A percentile compares a stretch with the other conserved stretches of the same genome.
These are phyloP conservation scores for Debaryomyces hansenii DNA, from an alignment of 805 yeast species.

Conservation along the genomic window DNA sequence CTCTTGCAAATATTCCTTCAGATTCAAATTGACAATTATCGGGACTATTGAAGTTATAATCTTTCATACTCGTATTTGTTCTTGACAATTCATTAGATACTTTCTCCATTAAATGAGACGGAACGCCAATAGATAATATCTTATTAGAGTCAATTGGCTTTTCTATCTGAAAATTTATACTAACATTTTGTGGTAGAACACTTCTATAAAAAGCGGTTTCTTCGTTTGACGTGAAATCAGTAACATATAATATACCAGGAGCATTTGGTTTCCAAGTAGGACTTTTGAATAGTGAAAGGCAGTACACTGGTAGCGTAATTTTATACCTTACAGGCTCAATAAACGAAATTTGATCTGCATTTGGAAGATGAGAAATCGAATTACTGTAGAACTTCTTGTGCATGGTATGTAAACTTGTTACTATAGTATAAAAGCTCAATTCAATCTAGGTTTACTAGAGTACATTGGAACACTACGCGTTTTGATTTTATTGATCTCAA, in stretches of 20 bases:
- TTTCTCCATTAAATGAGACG: slow-evolving; percentile 3
- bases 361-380: slow-evolving; percentile 7
- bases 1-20: slow-evolving; percentile 9
- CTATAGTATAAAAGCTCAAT: not conserved
- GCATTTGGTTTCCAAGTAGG: slow-evolving; percentile 7
- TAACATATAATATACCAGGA: slow-evolving; percentile 11
- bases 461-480: not conserved
- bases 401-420: not conserved
- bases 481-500: not conserved
- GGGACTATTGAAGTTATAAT: slow-evolving; percentile 8
- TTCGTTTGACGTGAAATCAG: slow-evolving; percentile 11
- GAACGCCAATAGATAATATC: slow-evolving; percentile 9
- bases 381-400: not conserved
- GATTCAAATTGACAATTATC: slow-evolving; percentile 8
- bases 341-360: slow-evolving; percentile 1
- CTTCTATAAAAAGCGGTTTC: slow-evolving; percentile 4
- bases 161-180: slow-evolving; percentile 3
- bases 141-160: slow-evolving; percentile 2
- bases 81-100: slow-evolving; percentile 3
- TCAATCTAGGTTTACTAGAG: too few species aligned
- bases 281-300: slow-evolving; percentile 8
- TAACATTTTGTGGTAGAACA: slow-evolving; percentile 3
- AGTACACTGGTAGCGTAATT: slow-evolving; percentile 11
- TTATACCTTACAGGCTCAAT: slow-evolving; percentile 2
- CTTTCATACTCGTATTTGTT: slow-evolving; percentile 1